phyloP scores from a whole-genome alignment of 768 basidiomycete genomes.

The Kwoniella bestiolae region DNA sequence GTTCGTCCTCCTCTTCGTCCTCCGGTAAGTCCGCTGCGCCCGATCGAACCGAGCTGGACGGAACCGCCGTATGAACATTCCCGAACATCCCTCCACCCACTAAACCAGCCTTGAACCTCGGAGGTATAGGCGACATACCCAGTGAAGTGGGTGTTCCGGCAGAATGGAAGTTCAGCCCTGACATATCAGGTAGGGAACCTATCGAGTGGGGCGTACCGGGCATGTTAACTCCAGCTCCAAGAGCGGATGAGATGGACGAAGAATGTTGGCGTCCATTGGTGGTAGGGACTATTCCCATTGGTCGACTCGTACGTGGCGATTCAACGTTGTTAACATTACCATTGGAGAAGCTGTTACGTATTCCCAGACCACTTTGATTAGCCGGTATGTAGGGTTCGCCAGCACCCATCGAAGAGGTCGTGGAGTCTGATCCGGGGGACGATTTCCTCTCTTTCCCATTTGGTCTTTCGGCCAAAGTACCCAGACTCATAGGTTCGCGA shows the following conservation, averaged over 20 bases:
- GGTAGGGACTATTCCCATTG: conserved; percentile 17
- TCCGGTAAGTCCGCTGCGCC: conserved; percentile 40
- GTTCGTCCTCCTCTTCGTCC: conserved; percentile 47
- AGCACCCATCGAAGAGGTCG: conserved; percentile 51
- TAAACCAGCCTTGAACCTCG: conserved; percentile 28
- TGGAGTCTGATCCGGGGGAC: conserved; percentile 47
- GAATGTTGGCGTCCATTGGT: conserved; percentile 8
- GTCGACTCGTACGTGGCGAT: conserved; percentile 8
- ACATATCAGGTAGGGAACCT: conserved; percentile 39
- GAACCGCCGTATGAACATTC: conserved; percentile 10
- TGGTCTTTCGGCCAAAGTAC: conserved; percentile 19
- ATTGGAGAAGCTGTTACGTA: conserved; percentile 2
- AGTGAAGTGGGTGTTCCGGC: conserved; percentile 5
- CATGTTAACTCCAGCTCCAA: neutral
- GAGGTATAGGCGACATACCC: conserved; percentile 34
- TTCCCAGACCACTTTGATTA: conserved; percentile 8
- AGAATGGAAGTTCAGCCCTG: conserved; percentile 35
- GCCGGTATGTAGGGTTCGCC: conserved; percentile 33
- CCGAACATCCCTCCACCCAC: conserved; percentile 50
- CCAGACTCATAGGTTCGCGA: conserved; percentile 36
- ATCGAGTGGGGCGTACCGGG: conserved; percentile 38
- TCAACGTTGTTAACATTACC: neutral
- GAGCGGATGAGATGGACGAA: conserved; percentile 21
- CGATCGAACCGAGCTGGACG: neutral
- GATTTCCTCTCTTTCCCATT: conserved; percentile 42